Evolutionary conservation across 202 grass and related monocot species (phyloP), one percentile per base, ranked within the genome.

Genomic region (Carex sylvatica): DNA sequence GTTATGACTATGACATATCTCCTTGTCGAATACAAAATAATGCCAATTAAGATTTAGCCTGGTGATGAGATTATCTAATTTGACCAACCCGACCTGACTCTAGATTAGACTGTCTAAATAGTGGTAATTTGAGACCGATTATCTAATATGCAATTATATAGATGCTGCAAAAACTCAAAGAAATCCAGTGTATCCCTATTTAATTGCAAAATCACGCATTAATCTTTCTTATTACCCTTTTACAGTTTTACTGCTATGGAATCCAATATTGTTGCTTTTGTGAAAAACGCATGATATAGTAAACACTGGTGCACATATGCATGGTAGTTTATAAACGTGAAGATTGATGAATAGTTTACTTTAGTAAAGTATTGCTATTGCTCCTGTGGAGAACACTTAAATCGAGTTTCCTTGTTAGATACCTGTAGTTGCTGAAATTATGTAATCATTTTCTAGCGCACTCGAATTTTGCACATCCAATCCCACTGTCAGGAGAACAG

Each of bases 391-490:
- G 38, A 47, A 71, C 6, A 47, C 14, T 66, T 40, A 65, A 65
- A 31, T 23, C 13, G 19, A 13, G 38, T 18, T 23, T 46, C 68
- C 14, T 54, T 53, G 22, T 54, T 26, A 52, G 22, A 53, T 74
- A 75, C 72, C 72, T 55, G 23, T 55, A 75, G 24, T 33, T 75
- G 31, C 72, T 75, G 72, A 55, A 55, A n/a, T 33, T 53, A 75
- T 55, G 14, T 56, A 26, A 75, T 55, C 72, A 55, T 75, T 5
- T 55, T 14, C 24, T 23, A 18, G 6, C 9, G 13, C 24, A 55
- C 13, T 55, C 1, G 72, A 30, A 75, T 15, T 75, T 31, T 75
- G 24, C 49, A 55, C 23, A 54, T 75, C 54, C 49, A 75, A n/a
- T 30, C 15, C 72, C 6, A 33, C 72, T 75, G 49, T 18, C 16